Evolutionary conservation across 495 filamentous ascomycete genomes (phyloP).

Genomic region (Aspergillus ellipticus): DNA sequence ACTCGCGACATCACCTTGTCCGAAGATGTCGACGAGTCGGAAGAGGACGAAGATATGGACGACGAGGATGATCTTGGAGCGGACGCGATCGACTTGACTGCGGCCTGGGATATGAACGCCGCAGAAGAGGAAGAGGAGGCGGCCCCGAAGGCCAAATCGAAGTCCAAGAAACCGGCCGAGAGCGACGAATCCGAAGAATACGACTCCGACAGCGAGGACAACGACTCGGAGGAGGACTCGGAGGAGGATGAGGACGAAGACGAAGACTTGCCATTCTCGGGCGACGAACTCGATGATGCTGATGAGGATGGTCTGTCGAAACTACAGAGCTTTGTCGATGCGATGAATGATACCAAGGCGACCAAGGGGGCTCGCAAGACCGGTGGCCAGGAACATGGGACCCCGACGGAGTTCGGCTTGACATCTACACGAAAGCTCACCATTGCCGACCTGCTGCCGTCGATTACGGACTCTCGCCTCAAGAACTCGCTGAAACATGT

Average conservation of each 20-base stretch:
- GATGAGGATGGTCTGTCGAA: conserved; percentile 57
- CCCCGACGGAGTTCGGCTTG: conserved; percentile 56
- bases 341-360: conserved; percentile 48
- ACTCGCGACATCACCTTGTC: conserved; percentile 48
- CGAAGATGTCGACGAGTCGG: conserved; percentile 53
- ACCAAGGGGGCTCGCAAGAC: conserved; percentile 29
- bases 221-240: conserved; percentile 42
- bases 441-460: conserved; percentile 70
- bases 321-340: conserved; percentile 66
- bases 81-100: conserved; percentile 80
- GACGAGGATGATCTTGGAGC: conserved; percentile 69
- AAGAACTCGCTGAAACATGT: conserved; percentile 76
- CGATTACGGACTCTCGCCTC: conserved; percentile 68
- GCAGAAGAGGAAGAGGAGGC: conserved; percentile 42
- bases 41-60: conserved; percentile 45
- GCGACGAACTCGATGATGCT: conserved; percentile 55
- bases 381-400: conserved; percentile 44
- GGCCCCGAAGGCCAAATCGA: conserved; percentile 27
- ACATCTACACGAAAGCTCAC: conserved; percentile 67
- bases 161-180: conserved; percentile 26
- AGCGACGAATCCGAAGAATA: conserved; percentile 35
- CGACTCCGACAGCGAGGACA: conserved; percentile 35
- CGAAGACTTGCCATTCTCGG: conserved; percentile 45
- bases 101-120: conserved; percentile 72
- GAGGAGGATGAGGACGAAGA: conserved; percentile 50